Conservation (phyloP, 192 early-diverging fungal genomes). For the Coemansia sp. region DNA sequence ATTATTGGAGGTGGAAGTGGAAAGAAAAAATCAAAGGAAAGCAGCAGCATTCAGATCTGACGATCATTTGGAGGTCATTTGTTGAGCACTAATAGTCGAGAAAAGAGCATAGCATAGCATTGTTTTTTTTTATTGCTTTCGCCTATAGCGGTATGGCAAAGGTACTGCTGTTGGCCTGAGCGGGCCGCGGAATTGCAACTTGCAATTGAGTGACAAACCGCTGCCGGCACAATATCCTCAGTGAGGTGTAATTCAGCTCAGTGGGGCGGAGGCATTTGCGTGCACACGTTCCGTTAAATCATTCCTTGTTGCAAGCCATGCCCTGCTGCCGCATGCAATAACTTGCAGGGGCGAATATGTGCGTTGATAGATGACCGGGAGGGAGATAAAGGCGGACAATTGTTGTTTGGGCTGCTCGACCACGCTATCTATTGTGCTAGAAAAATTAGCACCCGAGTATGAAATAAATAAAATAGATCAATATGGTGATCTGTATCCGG, state of each 20-base stretch:
- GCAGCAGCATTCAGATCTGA: neutral
- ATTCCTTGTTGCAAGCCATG: neutral
- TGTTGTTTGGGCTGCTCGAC: neutral
- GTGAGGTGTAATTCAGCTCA: neutral
- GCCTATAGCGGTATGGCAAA: neutral
- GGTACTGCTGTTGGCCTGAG: neutral
- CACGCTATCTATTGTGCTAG: neutral
- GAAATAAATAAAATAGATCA: slow-evolving; percentile 5
- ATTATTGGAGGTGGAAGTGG: neutral
- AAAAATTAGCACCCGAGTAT: neutral
- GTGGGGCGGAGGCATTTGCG: neutral
- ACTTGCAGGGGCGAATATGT: neutral
- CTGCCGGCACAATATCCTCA: neutral
- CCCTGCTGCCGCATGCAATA: slow-evolving; percentile 2
- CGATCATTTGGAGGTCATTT: neutral
- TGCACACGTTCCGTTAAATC: neutral
- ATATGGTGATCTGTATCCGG: slow-evolving; percentile 45
- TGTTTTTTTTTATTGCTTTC: neutral
- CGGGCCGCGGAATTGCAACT: neutral
- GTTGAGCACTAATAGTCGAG: neutral
- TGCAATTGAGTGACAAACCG: neutral
- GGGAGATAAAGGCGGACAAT: neutral
- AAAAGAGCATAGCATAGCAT: neutral
- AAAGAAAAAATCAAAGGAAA: neutral
- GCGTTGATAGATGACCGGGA: slow-evolving; percentile 1